Evolutionary conservation across 1,284 basidiomycete genomes (phyloP).

Genomic region (Ceratobasidium sp.): DNA sequence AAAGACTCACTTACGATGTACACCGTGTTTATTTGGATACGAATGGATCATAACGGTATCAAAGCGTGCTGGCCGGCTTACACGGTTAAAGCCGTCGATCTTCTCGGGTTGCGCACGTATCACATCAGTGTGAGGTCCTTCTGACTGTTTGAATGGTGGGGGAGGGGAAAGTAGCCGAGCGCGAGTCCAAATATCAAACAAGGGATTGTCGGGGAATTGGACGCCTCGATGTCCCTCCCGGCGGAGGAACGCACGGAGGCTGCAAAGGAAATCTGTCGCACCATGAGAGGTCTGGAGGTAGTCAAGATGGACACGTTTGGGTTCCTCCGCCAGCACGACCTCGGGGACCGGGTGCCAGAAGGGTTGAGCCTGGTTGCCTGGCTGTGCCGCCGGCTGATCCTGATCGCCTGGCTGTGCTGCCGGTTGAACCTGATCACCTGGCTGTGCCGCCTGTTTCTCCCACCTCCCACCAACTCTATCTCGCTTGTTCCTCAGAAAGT

Average conservation of each 20-base stretch:
- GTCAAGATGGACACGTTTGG: neutral
- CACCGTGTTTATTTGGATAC: neutral
- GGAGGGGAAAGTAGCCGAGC: slow-evolving; percentile 8
- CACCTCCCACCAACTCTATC: neutral
- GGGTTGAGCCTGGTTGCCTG: neutral
- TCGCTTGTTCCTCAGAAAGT: neutral
- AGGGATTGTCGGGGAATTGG: neutral
- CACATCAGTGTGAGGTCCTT: neutral
- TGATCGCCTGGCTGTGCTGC: too few relatives aligned
- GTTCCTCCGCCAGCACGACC: neutral
- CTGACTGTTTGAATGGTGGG: slow-evolving; percentile 16
- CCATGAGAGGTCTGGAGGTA: neutral
- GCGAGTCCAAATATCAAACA: neutral
- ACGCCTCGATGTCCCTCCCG: neutral
- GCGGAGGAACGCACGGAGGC: neutral
- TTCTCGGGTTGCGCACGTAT: slow-evolving; percentile 3
- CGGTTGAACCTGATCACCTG: neutral
- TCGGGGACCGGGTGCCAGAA: neutral
- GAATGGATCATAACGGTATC: neutral
- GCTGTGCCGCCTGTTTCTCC: neutral
- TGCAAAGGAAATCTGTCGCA: neutral
- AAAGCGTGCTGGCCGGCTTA: slow-evolving; percentile 2
- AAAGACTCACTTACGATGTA: slow-evolving; percentile 12
- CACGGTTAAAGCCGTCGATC: neutral
- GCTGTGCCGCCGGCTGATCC: too few relatives aligned